Conservation (phyloP, 2,329 filamentous ascomycete species). For the Thielaviopsis cerberus region DNA sequence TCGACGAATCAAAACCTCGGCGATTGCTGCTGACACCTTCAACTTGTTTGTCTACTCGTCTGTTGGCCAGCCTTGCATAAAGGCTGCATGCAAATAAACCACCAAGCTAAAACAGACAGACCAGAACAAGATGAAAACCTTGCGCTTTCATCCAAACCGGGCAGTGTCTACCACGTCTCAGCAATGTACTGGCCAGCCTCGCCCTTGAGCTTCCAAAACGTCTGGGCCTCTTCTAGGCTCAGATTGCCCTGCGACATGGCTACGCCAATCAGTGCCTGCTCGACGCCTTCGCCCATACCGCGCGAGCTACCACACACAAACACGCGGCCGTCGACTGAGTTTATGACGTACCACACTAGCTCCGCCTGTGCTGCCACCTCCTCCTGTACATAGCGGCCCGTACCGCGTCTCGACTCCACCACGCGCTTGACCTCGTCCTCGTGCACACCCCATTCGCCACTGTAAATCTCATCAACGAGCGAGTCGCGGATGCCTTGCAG, state of each 20-base stretch:
- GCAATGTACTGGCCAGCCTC: constrained; percentile 90
- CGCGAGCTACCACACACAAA: constrained; percentile 92
- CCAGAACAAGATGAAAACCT: not conserved
- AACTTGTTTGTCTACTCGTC: not conserved
- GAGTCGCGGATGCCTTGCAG: constrained; percentile 88
- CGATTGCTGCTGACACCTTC: not conserved
- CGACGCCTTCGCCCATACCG: constrained; percentile 95
- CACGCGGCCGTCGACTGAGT: constrained; percentile 81
- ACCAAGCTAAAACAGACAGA: not conserved
- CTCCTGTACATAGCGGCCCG: constrained; percentile 87
- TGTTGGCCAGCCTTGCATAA: not conserved
- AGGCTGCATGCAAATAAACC: not conserved
- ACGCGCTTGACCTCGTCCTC: constrained; percentile 73
- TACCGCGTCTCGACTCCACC: constrained; percentile 55
- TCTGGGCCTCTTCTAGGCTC: constrained; percentile 58
- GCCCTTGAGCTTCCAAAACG: constrained; percentile 86
- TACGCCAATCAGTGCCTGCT: constrained; percentile 70
- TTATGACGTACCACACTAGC: constrained; percentile 96
- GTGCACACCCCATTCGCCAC: constrained; percentile 86
- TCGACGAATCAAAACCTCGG: not conserved
- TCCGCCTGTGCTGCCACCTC: constrained; percentile 82
- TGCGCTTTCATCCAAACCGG: not conserved
- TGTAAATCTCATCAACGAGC: constrained; percentile 87
- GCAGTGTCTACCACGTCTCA: constrained; percentile 40
- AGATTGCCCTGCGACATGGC: constrained; percentile 85